Conservation (phyloP, 73 alveolate genomes). For the Breviolum minutum region DNA sequence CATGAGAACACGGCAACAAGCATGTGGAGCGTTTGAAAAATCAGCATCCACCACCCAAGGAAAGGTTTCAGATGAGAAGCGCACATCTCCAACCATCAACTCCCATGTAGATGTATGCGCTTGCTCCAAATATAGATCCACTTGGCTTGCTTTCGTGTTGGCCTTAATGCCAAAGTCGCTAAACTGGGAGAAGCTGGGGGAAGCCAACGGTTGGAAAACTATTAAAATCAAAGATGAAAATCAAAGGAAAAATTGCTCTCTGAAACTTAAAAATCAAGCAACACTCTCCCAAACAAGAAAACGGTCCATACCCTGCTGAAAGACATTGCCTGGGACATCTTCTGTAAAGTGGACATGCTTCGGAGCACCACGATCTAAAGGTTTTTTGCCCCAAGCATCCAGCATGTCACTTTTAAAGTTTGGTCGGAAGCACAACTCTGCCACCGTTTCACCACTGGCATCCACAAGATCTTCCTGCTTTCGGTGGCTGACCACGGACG, state of each 20-base stretch:
- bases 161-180: too few relatives aligned
- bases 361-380: not conserved
- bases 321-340: conserved; percentile 29
- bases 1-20: conserved; percentile 52
- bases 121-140: conserved; percentile 29
- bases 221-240: too few relatives aligned
- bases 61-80: conserved; percentile 22
- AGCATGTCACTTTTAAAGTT: not conserved
- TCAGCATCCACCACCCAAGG: conserved; percentile 61
- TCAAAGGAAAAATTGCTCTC: not conserved
- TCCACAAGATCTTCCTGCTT: conserved; percentile 35
- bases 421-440: conserved; percentile 8
- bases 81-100: conserved; percentile 23
- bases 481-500: not conserved
- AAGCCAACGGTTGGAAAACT: too few relatives aligned
- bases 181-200: too few relatives aligned
- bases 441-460: conserved; percentile 1
- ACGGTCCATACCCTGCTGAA: conserved; percentile 55
- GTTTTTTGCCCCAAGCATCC: not conserved
- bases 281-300: conserved; percentile 8
- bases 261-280: not conserved
- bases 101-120: not conserved
- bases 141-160: not conserved
- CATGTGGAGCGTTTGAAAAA: not conserved
- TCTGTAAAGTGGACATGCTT: not conserved